phyloP scores from a whole-genome alignment of 176 grass and related monocot genomes.

The Eragrostis nindensis region DNA sequence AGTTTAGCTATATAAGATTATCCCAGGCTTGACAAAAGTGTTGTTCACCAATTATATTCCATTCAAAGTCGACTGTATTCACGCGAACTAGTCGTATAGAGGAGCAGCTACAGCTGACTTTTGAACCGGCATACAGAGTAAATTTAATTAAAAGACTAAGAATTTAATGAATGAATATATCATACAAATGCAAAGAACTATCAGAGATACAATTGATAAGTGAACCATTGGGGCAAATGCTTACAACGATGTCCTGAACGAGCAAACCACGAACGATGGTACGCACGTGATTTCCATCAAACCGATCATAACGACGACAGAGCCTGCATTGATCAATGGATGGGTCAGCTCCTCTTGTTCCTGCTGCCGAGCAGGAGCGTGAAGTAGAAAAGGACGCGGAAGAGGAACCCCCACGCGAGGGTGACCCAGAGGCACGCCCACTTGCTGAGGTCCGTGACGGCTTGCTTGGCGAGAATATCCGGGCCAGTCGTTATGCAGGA shows the following conservation, averaged over 20 bases:
- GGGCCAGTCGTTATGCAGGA: slow-evolving; percentile 68
- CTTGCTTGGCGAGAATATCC: slow-evolving; percentile 55
- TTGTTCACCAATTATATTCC: neutral
- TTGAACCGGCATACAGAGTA: too few relatives aligned
- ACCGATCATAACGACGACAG: neutral
- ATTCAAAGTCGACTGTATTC: neutral
- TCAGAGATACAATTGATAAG: neutral
- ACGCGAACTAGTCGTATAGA: neutral
- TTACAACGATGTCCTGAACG: neutral
- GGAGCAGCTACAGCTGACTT: neutral
- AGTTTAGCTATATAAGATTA: neutral
- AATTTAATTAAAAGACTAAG: neutral
- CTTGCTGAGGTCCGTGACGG: slow-evolving; percentile 62
- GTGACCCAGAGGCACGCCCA: slow-evolving; percentile 75
- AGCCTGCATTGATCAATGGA: neutral
- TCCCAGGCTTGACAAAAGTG: neutral
- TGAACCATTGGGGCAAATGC: neutral
- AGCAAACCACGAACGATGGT: neutral
- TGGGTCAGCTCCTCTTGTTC: slow-evolving; percentile 68
- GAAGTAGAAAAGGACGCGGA: slow-evolving; percentile 67
- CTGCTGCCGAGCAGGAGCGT: slow-evolving; percentile 60
- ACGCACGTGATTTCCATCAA: neutral
- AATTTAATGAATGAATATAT: neutral
- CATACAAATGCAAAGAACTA: neutral
- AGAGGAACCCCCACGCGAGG: slow-evolving; percentile 76